Percentiles rank a stretch among this genome's conserved stretches.
Conservation (phyloP, 768 basidiomycete genomes). For the Lentinula sp. region DNA sequence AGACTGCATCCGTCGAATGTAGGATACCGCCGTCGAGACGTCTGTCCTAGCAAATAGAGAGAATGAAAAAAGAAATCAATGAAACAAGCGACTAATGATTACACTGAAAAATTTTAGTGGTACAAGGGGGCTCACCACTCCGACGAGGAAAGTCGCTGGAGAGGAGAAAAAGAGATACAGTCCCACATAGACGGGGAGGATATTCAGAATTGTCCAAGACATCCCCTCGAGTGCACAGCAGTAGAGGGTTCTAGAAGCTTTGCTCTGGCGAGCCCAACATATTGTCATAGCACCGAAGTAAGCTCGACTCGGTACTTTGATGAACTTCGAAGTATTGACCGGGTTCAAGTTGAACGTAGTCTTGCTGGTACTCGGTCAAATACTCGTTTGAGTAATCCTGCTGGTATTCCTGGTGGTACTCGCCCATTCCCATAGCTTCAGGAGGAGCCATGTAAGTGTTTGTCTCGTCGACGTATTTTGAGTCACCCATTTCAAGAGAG, state of each 20-base stretch:
- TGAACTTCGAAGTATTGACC: slow-evolving; percentile 17
- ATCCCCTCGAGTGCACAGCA: slow-evolving; percentile 5
- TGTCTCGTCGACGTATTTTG: slow-evolving; percentile 30
- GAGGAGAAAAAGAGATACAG: slow-evolving; percentile 2
- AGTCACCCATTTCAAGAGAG: slow-evolving; percentile 52
- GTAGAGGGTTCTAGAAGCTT: neutral
- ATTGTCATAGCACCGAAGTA: slow-evolving; percentile 15
- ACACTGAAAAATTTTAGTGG: slow-evolving; percentile 8
- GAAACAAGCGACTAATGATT: slow-evolving; percentile 10
- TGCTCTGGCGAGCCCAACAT: neutral
- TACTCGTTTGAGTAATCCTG: slow-evolving; percentile 7
- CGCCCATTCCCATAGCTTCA: slow-evolving; percentile 12
- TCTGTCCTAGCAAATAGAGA: slow-evolving; percentile 5
- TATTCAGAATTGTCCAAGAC: slow-evolving; percentile 2
- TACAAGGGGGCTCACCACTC: slow-evolving; percentile 7
- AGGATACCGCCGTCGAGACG: slow-evolving; percentile 6
- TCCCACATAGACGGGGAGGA: slow-evolving; percentile 1
- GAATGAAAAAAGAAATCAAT: neutral
- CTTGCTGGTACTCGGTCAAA: slow-evolving; percentile 24
- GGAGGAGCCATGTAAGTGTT: neutral
- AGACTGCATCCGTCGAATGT: slow-evolving; percentile 2
- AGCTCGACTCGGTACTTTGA: slow-evolving; percentile 16
- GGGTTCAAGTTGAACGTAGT: slow-evolving; percentile 13
- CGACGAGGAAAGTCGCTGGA: neutral
- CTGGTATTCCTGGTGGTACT: slow-evolving; percentile 8